Evolutionary conservation across 2,329 filamentous ascomycete genomes (phyloP), one percentile per base, ranked within the genome.

Genomic region (Zasmidium cellare): DNA sequence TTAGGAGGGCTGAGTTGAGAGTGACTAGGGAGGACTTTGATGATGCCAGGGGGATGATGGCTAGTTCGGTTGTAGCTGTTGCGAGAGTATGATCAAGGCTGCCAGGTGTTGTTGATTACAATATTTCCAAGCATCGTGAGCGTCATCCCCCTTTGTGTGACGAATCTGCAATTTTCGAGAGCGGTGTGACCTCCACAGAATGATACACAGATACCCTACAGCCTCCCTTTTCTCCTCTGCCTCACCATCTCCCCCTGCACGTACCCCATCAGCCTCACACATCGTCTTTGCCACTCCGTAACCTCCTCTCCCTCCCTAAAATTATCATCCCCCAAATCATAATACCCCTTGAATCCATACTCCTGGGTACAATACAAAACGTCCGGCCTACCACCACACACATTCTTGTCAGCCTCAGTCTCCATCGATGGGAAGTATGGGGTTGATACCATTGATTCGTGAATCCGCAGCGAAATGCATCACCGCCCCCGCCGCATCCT

Each of bases 401-500:
- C 25, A 28, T 5, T 11, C 25, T 6, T 1, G 18, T 7, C 14
- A 18, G 49, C 54, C 48, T 31, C 49, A 28, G 18, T 14, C 14
- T 28, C 44, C 12, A 9, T 9, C 2, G n/a, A 28, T 0, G 12
- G 16, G 20, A 1, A 46, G 14, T 23, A 16, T 18, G 22, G n/a
- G n/a, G n/a, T n/a, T 22, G 53, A 18, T 14, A 68, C 67, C 67
- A 48, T 69, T 69, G 41, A 66, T 56, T 14, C 35, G 47, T 5
- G 35, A 23, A 28, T 68, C 64, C 1, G 59, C 53, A 3, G 68
- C 65, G 5, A 71, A 38, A 41, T 65, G 67, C 16, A 66, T 23
- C 1, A 67, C 55, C 5, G 66, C 66, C 12, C 38, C 25, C 2
- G 59, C 67, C 14, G 59, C 63, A 46, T 71, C 68, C 28, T 65